phyloP scores from a whole-genome alignment of 2,329 filamentous ascomycete genomes.

The Neonectria hederae region DNA sequence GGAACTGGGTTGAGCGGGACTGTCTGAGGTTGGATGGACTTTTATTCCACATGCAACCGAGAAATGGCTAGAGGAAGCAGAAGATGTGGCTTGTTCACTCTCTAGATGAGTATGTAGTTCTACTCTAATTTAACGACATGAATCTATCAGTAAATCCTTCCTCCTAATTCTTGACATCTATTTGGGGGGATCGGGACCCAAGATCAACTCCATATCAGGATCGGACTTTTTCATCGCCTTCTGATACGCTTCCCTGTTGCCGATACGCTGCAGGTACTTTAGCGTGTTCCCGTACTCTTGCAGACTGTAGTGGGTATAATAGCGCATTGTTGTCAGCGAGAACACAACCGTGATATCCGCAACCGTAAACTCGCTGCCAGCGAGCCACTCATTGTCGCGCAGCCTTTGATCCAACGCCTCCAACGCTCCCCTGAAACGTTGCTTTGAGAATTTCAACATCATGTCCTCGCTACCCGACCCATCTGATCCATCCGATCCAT shows the following conservation, averaged over 20 bases:
- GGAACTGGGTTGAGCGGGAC: background rate
- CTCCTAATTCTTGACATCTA: too few species aligned
- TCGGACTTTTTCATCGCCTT: slow-evolving; percentile 60
- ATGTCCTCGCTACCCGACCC: slow-evolving; percentile 33
- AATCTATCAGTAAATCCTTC: too few species aligned
- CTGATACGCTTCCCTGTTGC: slow-evolving; percentile 56
- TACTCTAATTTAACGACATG: too few species aligned
- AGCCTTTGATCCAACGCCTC: slow-evolving; percentile 63
- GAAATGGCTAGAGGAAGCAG: too few species aligned
- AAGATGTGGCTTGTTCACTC: too few species aligned
- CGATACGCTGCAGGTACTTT: slow-evolving; percentile 56
- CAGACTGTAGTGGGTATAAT: slow-evolving; percentile 58
- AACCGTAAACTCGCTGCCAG: slow-evolving; percentile 68
- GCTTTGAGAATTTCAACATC: slow-evolving; percentile 42
- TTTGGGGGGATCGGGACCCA: slow-evolving; percentile 39
- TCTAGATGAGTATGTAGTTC: too few species aligned
- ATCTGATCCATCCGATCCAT: slow-evolving; percentile 10
- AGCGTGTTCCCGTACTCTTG: slow-evolving; percentile 54
- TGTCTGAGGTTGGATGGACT: background rate
- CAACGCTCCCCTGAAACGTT: slow-evolving; percentile 52
- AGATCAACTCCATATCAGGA: slow-evolving; percentile 51
- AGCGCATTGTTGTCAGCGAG: slow-evolving; percentile 68
- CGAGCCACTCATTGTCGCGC: slow-evolving; percentile 60
- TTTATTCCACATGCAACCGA: too few species aligned
- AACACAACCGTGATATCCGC: slow-evolving; percentile 74